A percentile compares a stretch with the other conserved stretches of the same genome.
These are phyloP conservation scores for Scortechinia acanthostroma DNA, from an alignment of 2,329 filamentous ascomycete species.

Conservation along the genomic window DNA sequence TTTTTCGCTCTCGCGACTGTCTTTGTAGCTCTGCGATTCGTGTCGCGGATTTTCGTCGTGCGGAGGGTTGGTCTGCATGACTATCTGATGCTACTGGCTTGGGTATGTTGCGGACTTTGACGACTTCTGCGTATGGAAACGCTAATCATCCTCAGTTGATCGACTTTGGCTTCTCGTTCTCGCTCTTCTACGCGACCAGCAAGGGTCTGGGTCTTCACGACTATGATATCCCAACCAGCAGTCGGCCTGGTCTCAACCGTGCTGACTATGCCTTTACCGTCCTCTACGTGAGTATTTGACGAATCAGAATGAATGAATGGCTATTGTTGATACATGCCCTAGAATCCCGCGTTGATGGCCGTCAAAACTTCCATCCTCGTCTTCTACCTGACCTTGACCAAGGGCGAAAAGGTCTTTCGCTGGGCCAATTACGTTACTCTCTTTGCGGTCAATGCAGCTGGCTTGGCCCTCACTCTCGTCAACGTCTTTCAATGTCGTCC, in stretches of 20 bases:
- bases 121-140: not conserved
- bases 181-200: slow-evolving; percentile 30
- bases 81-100: slow-evolving; percentile 12
- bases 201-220: slow-evolving; percentile 32
- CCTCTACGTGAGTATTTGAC: slow-evolving; percentile 36
- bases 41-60: slow-evolving; percentile 11
- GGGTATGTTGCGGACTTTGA: slow-evolving; percentile 7
- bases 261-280: slow-evolving; percentile 53
- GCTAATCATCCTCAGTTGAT: slow-evolving; percentile 14
- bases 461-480: slow-evolving; percentile 51
- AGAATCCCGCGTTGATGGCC: slow-evolving; percentile 56
- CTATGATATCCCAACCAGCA: slow-evolving; percentile 17
- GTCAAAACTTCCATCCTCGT: slow-evolving; percentile 60
- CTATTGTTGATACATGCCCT: slow-evolving; percentile 7
- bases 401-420: slow-evolving; percentile 47
- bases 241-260: slow-evolving; percentile 25
- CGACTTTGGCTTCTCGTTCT: slow-evolving; percentile 33
- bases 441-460: slow-evolving; percentile 50
- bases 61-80: slow-evolving; percentile 10
- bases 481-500: slow-evolving; percentile 56
- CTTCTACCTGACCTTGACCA: slow-evolving; percentile 55
- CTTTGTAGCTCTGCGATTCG: slow-evolving; percentile 11
- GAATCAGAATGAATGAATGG: slow-evolving; percentile 7
- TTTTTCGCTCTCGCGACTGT: slow-evolving; percentile 10
- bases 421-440: slow-evolving; percentile 53